Evolutionary conservation across 164 flowering plant genomes (phyloP), one percentile per base, ranked within the genome.

Genomic region (Magnolia officinalis): DNA sequence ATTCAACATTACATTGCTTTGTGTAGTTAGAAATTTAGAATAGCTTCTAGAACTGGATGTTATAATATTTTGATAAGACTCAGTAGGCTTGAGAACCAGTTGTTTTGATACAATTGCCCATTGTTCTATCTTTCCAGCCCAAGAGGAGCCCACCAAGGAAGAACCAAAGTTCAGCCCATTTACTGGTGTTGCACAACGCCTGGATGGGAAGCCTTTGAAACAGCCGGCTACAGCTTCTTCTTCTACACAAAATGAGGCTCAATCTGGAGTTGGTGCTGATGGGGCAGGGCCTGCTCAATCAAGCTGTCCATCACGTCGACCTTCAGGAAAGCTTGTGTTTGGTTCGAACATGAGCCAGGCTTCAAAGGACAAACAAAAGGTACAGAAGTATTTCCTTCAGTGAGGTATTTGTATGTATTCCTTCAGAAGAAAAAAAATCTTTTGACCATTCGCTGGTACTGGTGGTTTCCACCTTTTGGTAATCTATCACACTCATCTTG

Each of bases 161-260:
- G 71, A 68, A 45, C 51, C 20, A 8, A 68, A 29, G 10, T 68
- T 68, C 71, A 68, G n/a, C 50, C 71, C 71, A 16, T 68, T 68
- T 29, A 68, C 71, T 13, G 71, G 71, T 29, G 11, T 18, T 68
- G 71, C 50, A 19, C 29, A 20, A 37, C 71, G 71, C 49, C 31
- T 68, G 71, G 71, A 37, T 68, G 71, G 71, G 18, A 68, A 68
- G 71, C 71, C 71, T 37, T 29, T 37, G 31, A 29, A 31, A 68
- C 71, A 68, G 4, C 49, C n/a, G 8, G 71, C 20, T 5, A 45
- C 45, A 18, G 49, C 71, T 26, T 31, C 49, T 26, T 31, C 50
- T 37, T 68, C 49, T 14, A 68, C 16, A 6, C n/a, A 37, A 29
- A 29, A 18, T 10, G 71, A 4, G 71, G 8, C 29, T 31, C 71